Evolutionary conservation across 2,329 filamentous ascomycete genomes (phyloP).

Genomic region (Penicillium freii): DNA sequence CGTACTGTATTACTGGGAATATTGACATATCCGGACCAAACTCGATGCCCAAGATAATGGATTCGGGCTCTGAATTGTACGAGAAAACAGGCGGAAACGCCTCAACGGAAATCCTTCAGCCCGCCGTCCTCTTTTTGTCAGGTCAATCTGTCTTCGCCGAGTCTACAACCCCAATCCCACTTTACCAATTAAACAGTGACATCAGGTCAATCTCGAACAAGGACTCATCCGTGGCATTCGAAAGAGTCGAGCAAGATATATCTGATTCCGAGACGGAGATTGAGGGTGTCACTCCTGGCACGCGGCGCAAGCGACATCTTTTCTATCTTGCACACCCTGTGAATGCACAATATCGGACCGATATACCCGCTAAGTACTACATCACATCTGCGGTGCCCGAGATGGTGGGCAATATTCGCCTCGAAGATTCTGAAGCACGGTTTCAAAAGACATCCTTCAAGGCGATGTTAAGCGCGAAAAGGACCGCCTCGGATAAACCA

Average conservation of each 20-base stretch:
- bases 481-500: neutral
- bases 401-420: constrained; percentile 16
- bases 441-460: constrained; percentile 7
- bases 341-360: constrained; percentile 18
- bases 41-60: neutral
- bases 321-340: constrained; percentile 18
- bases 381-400: constrained; percentile 8
- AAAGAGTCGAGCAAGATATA: neutral
- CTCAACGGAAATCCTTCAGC: neutral
- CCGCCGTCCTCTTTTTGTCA: neutral
- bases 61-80: neutral
- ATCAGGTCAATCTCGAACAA: constrained; percentile 1
- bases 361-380: constrained; percentile 17
- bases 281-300: neutral
- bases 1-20: neutral
- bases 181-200: constrained; percentile 1
- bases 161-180: neutral
- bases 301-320: neutral
- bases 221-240: neutral
- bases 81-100: neutral
- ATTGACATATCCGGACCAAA: neutral
- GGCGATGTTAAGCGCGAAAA: neutral
- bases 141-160: neutral
- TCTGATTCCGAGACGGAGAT: neutral
- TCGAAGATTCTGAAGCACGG: constrained; percentile 5